Percentiles rank a stretch among this genome's conserved stretches.
phyloP scores from a whole-genome alignment of 2,329 filamentous ascomycete species.

The Pseudogymnoascus sp. region DNA sequence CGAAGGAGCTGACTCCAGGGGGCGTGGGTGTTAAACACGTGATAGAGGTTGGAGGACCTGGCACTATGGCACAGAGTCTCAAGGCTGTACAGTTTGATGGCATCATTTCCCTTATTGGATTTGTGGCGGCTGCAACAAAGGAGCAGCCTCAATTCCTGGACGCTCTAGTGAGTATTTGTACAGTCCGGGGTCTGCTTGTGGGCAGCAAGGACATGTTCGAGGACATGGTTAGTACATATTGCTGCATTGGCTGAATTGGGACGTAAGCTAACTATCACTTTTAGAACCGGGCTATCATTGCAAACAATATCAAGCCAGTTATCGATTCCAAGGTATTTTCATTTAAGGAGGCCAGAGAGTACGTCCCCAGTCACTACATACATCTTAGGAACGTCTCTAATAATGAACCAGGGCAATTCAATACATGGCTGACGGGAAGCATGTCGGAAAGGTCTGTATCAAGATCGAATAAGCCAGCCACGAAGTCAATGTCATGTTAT shows the following conservation, averaged over 20 bases:
- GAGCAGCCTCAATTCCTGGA: conserved; percentile 27
- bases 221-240: conserved; percentile 32
- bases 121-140: conserved; percentile 24
- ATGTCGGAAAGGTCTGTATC: conserved; percentile 41
- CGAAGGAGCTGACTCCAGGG: conserved; percentile 29
- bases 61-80: conserved; percentile 33
- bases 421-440: conserved; percentile 42
- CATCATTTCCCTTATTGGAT: conserved; percentile 32
- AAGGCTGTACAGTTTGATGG: conserved; percentile 34
- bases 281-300: conserved; percentile 38
- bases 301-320: conserved; percentile 37
- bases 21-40: conserved; percentile 34
- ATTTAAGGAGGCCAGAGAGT: conserved; percentile 37
- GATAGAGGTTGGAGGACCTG: conserved; percentile 36
- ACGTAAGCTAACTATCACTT: background rate
- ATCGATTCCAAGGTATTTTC: conserved; percentile 38
- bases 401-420: conserved; percentile 33
- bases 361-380: conserved; percentile 12
- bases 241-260: background rate
- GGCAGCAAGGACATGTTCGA: conserved; percentile 41
- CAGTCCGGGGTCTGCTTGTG: conserved; percentile 37
- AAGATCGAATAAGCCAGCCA: conserved; percentile 22
- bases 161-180: conserved; percentile 29
- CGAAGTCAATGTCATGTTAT: background rate
- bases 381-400: background rate